A percentile compares a stretch with the other conserved stretches of the same genome.
Conservation (phyloP, 306 rosid genomes). For the Vigna angularis region DNA sequence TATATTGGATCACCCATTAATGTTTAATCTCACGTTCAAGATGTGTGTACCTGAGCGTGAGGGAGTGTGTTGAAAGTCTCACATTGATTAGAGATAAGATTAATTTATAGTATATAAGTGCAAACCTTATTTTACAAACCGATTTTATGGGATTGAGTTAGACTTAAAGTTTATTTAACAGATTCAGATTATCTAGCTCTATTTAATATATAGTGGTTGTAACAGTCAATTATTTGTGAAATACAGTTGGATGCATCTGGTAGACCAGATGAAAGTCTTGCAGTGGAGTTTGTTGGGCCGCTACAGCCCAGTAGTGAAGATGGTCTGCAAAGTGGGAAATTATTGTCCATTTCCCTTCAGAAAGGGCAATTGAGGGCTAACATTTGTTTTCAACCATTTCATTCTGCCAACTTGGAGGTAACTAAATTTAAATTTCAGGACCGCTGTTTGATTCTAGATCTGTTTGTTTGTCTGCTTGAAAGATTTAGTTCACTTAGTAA, state of each 20-base stretch:
- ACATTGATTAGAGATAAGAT: no score
- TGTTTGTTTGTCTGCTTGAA: conserved; percentile 37
- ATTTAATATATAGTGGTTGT: conserved; percentile 21
- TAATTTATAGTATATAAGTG: no score
- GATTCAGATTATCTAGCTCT: conserved; percentile 27
- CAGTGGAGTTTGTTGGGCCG: conserved; percentile 79
- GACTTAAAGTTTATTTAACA: neutral
- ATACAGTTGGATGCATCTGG: conserved; percentile 90
- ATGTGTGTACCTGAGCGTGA: no score
- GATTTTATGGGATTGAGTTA: no score
- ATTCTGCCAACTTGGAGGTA: conserved; percentile 95
- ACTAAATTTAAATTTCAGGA: conserved; percentile 37
- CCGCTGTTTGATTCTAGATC: conserved; percentile 37
- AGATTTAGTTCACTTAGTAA: conserved; percentile 14
- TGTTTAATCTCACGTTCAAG: no score
- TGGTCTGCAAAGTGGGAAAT: conserved; percentile 64
- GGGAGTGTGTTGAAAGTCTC: no score
- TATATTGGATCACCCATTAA: no score
- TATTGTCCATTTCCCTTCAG: conserved; percentile 80
- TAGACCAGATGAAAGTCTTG: conserved; percentile 94
- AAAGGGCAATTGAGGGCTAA: conserved; percentile 91
- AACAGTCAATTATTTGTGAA: conserved; percentile 42
- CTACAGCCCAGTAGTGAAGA: conserved; percentile 68
- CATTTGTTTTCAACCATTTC: conserved; percentile 74
- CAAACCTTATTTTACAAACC: no score